Evolutionary conservation across 2,329 filamentous ascomycete genomes (phyloP).

Genomic region (Sarocladiaceae sp.): DNA sequence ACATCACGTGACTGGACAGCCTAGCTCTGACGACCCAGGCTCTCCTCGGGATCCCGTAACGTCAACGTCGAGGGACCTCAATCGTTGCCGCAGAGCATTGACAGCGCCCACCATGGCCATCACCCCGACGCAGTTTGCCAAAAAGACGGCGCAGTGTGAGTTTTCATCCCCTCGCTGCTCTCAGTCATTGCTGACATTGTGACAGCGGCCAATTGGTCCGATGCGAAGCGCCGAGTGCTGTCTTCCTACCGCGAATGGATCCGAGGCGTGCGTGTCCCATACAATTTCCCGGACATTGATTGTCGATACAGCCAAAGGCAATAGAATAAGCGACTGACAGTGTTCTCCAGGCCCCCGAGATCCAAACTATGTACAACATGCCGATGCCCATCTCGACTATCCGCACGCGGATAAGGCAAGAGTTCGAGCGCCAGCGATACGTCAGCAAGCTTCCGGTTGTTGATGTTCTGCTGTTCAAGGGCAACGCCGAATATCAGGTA

Average conservation of each 20-base stretch:
- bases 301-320: no score
- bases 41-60: constrained; percentile 17
- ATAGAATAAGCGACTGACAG: no score
- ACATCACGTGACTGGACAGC: constrained; percentile 22
- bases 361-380: constrained; percentile 95
- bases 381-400: constrained; percentile 81
- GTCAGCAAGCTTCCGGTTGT: constrained; percentile 83
- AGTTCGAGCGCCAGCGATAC: constrained; percentile 93
- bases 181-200: constrained; percentile 27
- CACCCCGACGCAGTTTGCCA: constrained; percentile 86
- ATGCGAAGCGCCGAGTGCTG: constrained; percentile 82
- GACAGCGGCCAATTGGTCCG: constrained; percentile 78
- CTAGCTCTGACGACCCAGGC: constrained; percentile 2
- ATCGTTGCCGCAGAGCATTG: constrained; percentile 24
- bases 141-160: constrained; percentile 72
- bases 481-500: constrained; percentile 91
- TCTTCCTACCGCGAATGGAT: constrained; percentile 93
- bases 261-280: constrained; percentile 67
- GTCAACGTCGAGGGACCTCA: constrained; percentile 23
- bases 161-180: constrained; percentile 14
- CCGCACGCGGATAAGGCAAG: constrained; percentile 89
- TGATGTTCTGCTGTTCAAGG: constrained; percentile 86
- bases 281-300: constrained; percentile 11
- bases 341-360: constrained; percentile 90
- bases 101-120: constrained; percentile 64